Percentiles rank a stretch among this genome's conserved stretches.
Conservation (phyloP, 1,284 basidiomycete genomes). For the Lentinus polychrous region DNA sequence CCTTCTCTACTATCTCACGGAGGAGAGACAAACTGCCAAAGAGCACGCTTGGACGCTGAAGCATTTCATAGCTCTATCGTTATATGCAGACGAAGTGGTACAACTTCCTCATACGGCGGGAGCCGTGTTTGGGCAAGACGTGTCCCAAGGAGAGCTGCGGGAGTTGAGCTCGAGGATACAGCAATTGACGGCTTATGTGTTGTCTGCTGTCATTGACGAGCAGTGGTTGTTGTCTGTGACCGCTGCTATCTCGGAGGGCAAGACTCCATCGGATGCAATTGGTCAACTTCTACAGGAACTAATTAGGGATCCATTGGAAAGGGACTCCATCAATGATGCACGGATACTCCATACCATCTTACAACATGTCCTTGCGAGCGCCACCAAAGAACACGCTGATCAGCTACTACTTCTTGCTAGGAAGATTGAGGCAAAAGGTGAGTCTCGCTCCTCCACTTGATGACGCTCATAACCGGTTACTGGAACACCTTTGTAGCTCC, state of each 20-base stretch:
- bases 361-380: conserved; percentile 52
- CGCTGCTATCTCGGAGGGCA: conserved; percentile 26
- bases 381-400: conserved; percentile 62
- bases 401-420: conserved; percentile 69
- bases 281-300: conserved; percentile 37
- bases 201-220: conserved; percentile 44
- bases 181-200: conserved; percentile 62
- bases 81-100: conserved; percentile 51
- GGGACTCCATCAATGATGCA: conserved; percentile 46
- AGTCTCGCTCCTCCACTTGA: conserved; percentile 9
- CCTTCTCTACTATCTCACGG: conserved; percentile 50
- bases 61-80: conserved; percentile 53
- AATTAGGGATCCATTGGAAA: conserved; percentile 28
- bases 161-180: conserved; percentile 46
- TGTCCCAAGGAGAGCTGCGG: conserved; percentile 32
- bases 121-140: conserved; percentile 40
- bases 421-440: conserved; percentile 56
- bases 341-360: conserved; percentile 57
- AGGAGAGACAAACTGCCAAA: conserved; percentile 57
- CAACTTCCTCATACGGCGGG: conserved; percentile 42
- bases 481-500: conserved; percentile 41
- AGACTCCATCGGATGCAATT: conserved; percentile 21
- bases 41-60: conserved; percentile 56
- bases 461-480: background rate
- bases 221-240: conserved; percentile 45